phyloP scores from a whole-genome alignment of 2,329 filamentous ascomycete species.

The Diaporthe sp. region DNA sequence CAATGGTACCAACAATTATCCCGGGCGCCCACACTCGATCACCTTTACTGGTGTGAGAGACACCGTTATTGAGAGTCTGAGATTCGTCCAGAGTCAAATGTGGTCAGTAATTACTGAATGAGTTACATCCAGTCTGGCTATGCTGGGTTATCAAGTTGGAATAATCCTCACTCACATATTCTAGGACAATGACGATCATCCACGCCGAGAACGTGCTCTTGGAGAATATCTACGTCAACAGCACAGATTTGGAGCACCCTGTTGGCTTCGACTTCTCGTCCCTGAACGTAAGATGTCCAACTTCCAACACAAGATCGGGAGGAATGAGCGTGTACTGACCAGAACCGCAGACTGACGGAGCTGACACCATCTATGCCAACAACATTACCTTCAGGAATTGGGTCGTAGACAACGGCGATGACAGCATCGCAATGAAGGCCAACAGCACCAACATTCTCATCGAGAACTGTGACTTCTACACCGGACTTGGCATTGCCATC shows the following conservation, averaged over 20 bases:
- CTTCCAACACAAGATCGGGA: no score
- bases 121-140: no score
- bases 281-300: slow-evolving; percentile 28
- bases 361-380: slow-evolving; percentile 39
- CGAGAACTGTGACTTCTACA: slow-evolving; percentile 55
- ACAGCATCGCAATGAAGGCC: slow-evolving; percentile 57
- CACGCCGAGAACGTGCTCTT: slow-evolving; percentile 39
- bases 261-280: slow-evolving; percentile 42
- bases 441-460: slow-evolving; percentile 57
- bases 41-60: slow-evolving; percentile 43
- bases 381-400: slow-evolving; percentile 40
- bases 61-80: slow-evolving; percentile 35
- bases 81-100: slow-evolving; percentile 41
- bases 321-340: not conserved
- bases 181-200: slow-evolving; percentile 43
- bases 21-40: slow-evolving; percentile 48
- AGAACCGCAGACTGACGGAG: slow-evolving; percentile 37
- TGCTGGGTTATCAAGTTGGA: no score
- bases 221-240: slow-evolving; percentile 41
- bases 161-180: not conserved
- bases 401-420: slow-evolving; percentile 47
- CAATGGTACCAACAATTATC: slow-evolving; percentile 49
- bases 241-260: slow-evolving; percentile 36
- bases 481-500: slow-evolving; percentile 54
- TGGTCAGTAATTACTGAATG: slow-evolving; percentile 27